These are phyloP conservation scores for Hypholoma sublateritium DNA, from an alignment of 768 basidiomycete genomes.

Conservation along the genomic window DNA sequence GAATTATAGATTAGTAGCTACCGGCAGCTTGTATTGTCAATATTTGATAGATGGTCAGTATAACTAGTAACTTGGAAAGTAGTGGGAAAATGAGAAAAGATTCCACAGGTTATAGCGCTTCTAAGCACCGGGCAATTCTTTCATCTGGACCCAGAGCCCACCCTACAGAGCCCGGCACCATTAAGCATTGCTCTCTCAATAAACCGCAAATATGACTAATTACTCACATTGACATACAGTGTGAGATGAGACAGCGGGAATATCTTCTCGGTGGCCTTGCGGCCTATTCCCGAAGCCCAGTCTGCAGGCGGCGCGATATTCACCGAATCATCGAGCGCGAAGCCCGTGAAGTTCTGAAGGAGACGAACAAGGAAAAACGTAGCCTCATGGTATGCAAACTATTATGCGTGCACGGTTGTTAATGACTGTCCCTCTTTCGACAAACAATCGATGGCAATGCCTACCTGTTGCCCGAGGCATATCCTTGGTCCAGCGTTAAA, in stretches of 20 bases:
- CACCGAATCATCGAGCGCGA: constrained; percentile 32
- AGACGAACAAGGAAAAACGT: constrained; percentile 56
- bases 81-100: too few species aligned
- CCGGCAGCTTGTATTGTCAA: too few species aligned
- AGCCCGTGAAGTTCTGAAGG: constrained; percentile 44
- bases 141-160: constrained; percentile 30
- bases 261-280: constrained; percentile 40
- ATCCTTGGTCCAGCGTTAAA: constrained; percentile 40
- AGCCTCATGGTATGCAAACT: constrained; percentile 52
- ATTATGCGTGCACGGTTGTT: not conserved
- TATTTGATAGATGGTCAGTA: too few species aligned
- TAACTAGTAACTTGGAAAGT: too few species aligned
- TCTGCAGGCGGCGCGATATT: constrained; percentile 43
- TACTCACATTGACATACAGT: constrained; percentile 33
- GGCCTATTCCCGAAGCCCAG: constrained; percentile 36
- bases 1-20: too few species aligned
- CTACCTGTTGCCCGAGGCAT: constrained; percentile 40
- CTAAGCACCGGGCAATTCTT: constrained; percentile 8
- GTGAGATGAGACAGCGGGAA: constrained; percentile 41
- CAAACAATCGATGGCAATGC: not conserved
- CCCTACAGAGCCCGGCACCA: constrained; percentile 17
- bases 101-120: too few species aligned
- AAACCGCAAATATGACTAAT: constrained; percentile 4
- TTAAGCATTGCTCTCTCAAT: not conserved
- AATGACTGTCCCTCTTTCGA: not conserved